Evolutionary conservation across 306 rosid species (phyloP).

Genomic region (Vicia villosa): DNA sequence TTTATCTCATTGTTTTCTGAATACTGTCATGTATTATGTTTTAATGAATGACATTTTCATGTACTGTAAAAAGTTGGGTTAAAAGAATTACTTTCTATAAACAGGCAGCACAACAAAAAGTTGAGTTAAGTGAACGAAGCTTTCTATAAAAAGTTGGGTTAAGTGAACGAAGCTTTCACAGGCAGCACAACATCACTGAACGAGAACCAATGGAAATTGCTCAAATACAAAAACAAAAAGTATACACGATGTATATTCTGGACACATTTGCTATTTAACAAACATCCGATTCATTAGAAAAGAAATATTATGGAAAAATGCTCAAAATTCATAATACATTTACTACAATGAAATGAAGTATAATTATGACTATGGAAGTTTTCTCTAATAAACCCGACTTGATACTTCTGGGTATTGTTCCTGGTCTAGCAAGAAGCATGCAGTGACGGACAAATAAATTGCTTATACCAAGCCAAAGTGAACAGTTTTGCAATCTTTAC

Average conservation of each 20-base stretch:
- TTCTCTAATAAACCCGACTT: conserved; percentile 35
- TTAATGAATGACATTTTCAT: too few species aligned
- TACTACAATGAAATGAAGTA: conserved; percentile 42
- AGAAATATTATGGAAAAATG: conserved; percentile 34
- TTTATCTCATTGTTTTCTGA: too few species aligned
- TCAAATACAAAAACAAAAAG: background rate
- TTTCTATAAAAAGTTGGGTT: background rate
- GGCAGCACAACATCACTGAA: background rate
- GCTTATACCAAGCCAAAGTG: conserved; percentile 33
- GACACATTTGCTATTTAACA: conserved; percentile 23
- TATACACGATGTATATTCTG: background rate
- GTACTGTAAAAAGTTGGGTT: background rate
- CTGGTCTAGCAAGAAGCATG: conserved; percentile 33
- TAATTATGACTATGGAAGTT: conserved; percentile 35
- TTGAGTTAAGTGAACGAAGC: background rate
- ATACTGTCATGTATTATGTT: too few species aligned
- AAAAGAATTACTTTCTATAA: background rate
- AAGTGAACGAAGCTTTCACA: background rate
- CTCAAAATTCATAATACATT: conserved; percentile 59
- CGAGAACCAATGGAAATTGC: background rate
- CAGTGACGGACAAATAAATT: conserved; percentile 36
- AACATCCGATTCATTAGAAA: conserved; percentile 35
- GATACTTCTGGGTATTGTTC: conserved; percentile 16
- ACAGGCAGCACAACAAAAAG: too few species aligned
- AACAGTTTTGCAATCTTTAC: conserved; percentile 47